These are phyloP conservation scores for Mycotypha africana DNA, from an alignment of 371 early-diverging fungal genomes.

Conservation along the genomic window DNA sequence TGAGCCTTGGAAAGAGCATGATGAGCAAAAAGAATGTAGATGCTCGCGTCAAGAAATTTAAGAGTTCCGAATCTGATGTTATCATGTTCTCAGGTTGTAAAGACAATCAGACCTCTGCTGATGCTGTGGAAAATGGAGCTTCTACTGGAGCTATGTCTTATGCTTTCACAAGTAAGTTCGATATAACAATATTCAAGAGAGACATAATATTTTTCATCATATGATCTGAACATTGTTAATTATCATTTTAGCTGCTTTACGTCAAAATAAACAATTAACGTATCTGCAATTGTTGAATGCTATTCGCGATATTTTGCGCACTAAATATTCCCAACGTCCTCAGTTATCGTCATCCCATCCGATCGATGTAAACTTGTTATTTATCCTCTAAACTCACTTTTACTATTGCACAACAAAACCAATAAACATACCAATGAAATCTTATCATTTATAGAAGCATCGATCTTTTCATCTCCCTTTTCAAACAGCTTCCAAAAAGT, in stretches of 20 bases:
- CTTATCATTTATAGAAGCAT: too few relatives aligned
- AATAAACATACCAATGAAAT: not conserved
- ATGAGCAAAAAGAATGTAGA: constrained; percentile 28
- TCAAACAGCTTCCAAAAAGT: too few relatives aligned
- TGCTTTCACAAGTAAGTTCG: constrained; percentile 57
- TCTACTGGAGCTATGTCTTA: constrained; percentile 87
- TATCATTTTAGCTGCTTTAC: constrained; percentile 38
- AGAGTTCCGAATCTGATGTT: constrained; percentile 70
- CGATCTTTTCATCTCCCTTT: too few relatives aligned
- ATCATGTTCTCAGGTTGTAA: constrained; percentile 88
- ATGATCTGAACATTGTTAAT: too few relatives aligned
- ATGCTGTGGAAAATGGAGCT: constrained; percentile 58
- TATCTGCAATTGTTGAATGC: constrained; percentile 73
- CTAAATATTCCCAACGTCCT: constrained; percentile 76
- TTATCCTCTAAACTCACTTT: constrained; percentile 68
- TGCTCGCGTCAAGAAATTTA: constrained; percentile 35
- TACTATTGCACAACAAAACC: not conserved
- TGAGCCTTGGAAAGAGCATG: constrained; percentile 39
- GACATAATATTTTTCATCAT: not conserved
- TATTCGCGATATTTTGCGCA: constrained; percentile 61
- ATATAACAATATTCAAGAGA: too few relatives aligned
- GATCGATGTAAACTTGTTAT: constrained; percentile 68
- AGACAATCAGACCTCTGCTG: constrained; percentile 88
- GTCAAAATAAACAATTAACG: constrained; percentile 55
- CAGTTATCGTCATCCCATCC: constrained; percentile 77